Percentiles rank a stretch among this genome's conserved stretches.
These are phyloP conservation scores for Tetrahymena malaccensis DNA, from an alignment of 73 alveolate genomes.

Conservation along the genomic window DNA sequence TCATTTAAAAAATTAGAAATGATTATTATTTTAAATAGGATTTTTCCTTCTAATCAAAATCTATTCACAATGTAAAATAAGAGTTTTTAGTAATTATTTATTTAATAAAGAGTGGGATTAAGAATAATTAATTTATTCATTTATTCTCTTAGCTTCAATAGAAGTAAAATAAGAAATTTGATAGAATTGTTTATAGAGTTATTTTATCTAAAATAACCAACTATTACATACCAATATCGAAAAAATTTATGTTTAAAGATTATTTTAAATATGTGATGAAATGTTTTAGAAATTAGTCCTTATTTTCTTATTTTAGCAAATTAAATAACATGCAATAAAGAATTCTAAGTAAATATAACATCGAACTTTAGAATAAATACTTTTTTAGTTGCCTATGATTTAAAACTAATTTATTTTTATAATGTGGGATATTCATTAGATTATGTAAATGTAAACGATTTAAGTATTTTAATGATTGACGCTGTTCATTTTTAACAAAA, in stretches of 20 bases:
- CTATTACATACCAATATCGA: neutral
- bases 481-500: neutral
- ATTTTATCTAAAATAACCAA: neutral
- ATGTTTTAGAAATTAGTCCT: too few species aligned
- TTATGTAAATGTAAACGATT: neutral
- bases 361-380: neutral
- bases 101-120: neutral
- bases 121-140: too few species aligned
- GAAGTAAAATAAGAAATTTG: neutral
- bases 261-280: neutral
- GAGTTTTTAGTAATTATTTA: too few species aligned
- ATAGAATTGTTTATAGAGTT: neutral
- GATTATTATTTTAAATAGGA: too few species aligned
- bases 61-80: too few species aligned
- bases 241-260: neutral
- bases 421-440: neutral
- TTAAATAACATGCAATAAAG: neutral
- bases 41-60: too few species aligned
- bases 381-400: too few species aligned
- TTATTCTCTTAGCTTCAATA: too few species aligned
- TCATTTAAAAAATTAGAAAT: too few species aligned
- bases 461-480: neutral
- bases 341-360: neutral
- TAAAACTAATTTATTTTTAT: too few species aligned
- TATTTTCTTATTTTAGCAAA: too few species aligned